These are phyloP conservation scores for Naumovozyma dairenensis DNA, from an alignment of 805 yeast species.

Conservation along the genomic window DNA sequence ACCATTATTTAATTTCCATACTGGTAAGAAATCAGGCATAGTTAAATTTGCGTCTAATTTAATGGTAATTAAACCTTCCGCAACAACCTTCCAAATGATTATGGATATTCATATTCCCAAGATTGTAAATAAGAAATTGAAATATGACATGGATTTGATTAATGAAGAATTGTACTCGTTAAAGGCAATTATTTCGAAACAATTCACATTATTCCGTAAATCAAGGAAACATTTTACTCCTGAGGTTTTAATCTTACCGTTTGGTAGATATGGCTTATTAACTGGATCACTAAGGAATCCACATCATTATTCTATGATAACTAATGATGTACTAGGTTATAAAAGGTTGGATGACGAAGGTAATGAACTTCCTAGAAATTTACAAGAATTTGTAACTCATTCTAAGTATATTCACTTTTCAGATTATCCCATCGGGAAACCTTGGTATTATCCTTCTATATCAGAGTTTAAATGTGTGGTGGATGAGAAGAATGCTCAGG, in stretches of 20 bases:
- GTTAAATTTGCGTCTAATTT: slow-evolving; percentile 35
- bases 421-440: slow-evolving; percentile 58
- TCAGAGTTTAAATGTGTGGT: slow-evolving; percentile 17
- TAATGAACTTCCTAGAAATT: slow-evolving; percentile 6
- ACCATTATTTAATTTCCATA: slow-evolving; percentile 15
- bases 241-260: slow-evolving; percentile 25
- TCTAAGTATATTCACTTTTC: slow-evolving; percentile 50
- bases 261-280: slow-evolving; percentile 23
- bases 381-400: slow-evolving; percentile 22
- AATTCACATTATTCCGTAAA: slow-evolving; percentile 23
- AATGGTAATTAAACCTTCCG: slow-evolving; percentile 51
- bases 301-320: slow-evolving; percentile 17
- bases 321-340: slow-evolving; percentile 25
- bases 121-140: slow-evolving; percentile 9
- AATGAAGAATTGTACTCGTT: slow-evolving; percentile 22
- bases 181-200: slow-evolving; percentile 20
- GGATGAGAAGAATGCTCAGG: slow-evolving; percentile 5
- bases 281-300: slow-evolving; percentile 21
- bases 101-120: slow-evolving; percentile 15
- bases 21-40: slow-evolving; percentile 18
- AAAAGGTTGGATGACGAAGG: slow-evolving; percentile 14
- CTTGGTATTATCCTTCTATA: slow-evolving; percentile 37
- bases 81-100: slow-evolving; percentile 19
- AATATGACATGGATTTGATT: slow-evolving; percentile 26
- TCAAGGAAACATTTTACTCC: slow-evolving; percentile 16